These are phyloP conservation scores for Macrolepiota albuminosa DNA, from an alignment of 768 basidiomycete genomes.

Conservation along the genomic window DNA sequence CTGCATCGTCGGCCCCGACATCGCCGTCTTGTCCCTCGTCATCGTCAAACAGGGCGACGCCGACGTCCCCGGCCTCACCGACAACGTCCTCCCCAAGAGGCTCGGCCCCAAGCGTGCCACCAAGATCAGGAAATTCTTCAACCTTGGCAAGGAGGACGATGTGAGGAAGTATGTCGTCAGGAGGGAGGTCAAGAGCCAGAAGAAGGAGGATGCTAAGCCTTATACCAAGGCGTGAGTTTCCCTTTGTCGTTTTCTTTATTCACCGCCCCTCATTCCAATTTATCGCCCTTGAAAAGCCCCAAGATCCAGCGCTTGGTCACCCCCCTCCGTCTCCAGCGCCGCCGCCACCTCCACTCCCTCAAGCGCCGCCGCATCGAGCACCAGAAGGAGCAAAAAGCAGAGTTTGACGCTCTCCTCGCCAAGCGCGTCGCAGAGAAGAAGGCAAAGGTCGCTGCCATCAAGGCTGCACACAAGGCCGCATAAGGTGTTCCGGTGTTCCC, in stretches of 20 bases:
- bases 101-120: constrained; percentile 97
- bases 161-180: constrained; percentile 96
- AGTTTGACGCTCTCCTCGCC: constrained; percentile 82
- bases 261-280: background rate
- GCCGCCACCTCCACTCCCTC: constrained; percentile 86
- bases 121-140: constrained; percentile 97
- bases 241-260: background rate
- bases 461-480: constrained; percentile 70
- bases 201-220: constrained; percentile 89
- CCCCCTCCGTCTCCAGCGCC: constrained; percentile 91
- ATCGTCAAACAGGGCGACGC: constrained; percentile 95
- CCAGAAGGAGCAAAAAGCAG: constrained; percentile 93
- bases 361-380: constrained; percentile 82
- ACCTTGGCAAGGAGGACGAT: constrained; percentile 96
- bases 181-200: constrained; percentile 81
- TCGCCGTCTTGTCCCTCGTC: constrained; percentile 88
- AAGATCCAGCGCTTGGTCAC: constrained; percentile 98
- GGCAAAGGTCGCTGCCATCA: constrained; percentile 83
- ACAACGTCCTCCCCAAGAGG: constrained; percentile 88
- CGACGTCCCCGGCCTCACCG: constrained; percentile 90
- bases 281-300: constrained; percentile 47
- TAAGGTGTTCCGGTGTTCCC: background rate
- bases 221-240: constrained; percentile 91
- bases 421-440: constrained; percentile 95
- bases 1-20: constrained; percentile 96